These are phyloP conservation scores for Mesostigma viride DNA, from an alignment of 139 green algal species.

Conservation along the genomic window DNA sequence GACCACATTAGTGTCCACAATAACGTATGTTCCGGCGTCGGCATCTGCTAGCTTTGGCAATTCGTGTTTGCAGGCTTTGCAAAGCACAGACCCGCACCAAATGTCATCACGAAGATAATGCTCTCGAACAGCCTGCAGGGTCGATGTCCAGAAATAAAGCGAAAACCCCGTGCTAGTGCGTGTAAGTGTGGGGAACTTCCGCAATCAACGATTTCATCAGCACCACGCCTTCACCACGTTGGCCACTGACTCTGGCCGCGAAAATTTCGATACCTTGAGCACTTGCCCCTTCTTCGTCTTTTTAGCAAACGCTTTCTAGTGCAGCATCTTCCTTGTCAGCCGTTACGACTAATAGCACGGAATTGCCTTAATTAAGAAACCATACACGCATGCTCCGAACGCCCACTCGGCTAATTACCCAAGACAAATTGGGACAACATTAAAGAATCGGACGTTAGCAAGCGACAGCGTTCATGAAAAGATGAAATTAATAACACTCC, in stretches of 20 bases:
- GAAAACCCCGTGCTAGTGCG: no score
- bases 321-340: no score
- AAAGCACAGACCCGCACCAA: conserved; percentile 33
- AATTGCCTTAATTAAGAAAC: no score
- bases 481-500: no score
- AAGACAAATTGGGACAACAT: no score
- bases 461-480: no score
- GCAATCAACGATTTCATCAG: background rate
- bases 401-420: no score
- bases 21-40: conserved; percentile 58
- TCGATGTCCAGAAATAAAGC: no score
- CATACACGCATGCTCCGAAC: no score
- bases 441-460: no score
- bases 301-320: conserved; percentile 71
- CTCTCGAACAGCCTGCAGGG: conserved; percentile 43
- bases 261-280: conserved; percentile 13
- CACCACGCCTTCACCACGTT: background rate
- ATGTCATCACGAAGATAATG: conserved; percentile 97
- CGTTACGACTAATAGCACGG: no score
- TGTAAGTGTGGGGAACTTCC: background rate
- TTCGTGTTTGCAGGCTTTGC: conserved; percentile 39
- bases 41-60: conserved; percentile 38
- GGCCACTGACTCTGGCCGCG: background rate
- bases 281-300: conserved; percentile 72
- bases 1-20: conserved; percentile 91